Evolutionary conservation across 352 stramenopile genomes (phyloP).

Genomic region (Bremia lactucae): DNA sequence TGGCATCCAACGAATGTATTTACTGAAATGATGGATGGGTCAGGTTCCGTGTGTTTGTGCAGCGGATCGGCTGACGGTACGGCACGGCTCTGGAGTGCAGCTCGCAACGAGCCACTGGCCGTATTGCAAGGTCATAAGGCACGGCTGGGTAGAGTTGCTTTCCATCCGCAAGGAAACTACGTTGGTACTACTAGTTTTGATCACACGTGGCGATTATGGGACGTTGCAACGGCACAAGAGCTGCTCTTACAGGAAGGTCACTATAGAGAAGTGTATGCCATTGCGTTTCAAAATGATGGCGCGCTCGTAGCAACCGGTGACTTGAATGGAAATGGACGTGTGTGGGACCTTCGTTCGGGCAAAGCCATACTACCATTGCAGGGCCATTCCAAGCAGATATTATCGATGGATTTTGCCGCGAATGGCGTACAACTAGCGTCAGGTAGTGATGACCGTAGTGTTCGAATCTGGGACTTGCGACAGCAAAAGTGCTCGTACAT

Average conservation of each 20-base stretch:
- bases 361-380: constrained; percentile 85
- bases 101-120: constrained; percentile 37
- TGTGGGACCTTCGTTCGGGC: constrained; percentile 95
- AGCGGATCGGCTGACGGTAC: constrained; percentile 72
- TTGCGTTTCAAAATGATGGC: constrained; percentile 93
- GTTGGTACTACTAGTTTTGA: constrained; percentile 94
- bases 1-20: constrained; percentile 59
- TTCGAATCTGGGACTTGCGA: constrained; percentile 94
- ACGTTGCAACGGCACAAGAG: constrained; percentile 87
- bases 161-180: constrained; percentile 89
- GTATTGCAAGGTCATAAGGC: constrained; percentile 62
- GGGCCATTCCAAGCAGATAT: constrained; percentile 93
- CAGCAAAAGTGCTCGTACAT: constrained; percentile 86
- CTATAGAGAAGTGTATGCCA: constrained; percentile 90
- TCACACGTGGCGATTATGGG: constrained; percentile 96
- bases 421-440: constrained; percentile 92
- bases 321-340: constrained; percentile 86
- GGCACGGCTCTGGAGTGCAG: constrained; percentile 59
- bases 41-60: constrained; percentile 53
- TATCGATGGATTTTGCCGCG: constrained; percentile 87
- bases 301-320: constrained; percentile 90
- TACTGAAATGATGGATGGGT: constrained; percentile 48
- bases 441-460: constrained; percentile 92
- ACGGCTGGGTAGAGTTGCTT: constrained; percentile 82
- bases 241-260: constrained; percentile 95